Conservation (phyloP, 805 yeast genomes). For the Cyberlindnera mississippiensis region DNA sequence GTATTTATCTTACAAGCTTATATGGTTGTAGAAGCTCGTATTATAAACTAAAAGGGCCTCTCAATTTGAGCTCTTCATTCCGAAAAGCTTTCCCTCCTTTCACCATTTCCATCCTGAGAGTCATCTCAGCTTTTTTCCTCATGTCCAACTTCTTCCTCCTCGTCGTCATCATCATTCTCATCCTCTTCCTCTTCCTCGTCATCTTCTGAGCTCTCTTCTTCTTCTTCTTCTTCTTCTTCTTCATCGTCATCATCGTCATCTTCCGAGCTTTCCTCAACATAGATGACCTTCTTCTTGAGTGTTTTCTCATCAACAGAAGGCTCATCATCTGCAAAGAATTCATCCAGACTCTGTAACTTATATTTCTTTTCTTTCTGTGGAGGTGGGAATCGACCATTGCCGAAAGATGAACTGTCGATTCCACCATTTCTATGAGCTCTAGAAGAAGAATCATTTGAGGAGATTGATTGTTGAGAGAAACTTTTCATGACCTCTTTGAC, state of each 20-base stretch:
- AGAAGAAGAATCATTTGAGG: background rate
- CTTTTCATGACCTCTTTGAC: slow-evolving; percentile 37
- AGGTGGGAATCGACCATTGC: slow-evolving; percentile 4
- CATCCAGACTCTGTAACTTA: slow-evolving; percentile 77
- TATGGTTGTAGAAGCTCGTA: no score
- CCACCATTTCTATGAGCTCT: slow-evolving; percentile 3
- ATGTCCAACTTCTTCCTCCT: slow-evolving; percentile 10
- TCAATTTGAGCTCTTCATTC: no score
- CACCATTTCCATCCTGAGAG: no score
- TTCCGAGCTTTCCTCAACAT: slow-evolving; percentile 21
- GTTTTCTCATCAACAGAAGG: slow-evolving; percentile 8
- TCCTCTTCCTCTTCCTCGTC: slow-evolving; percentile 22
- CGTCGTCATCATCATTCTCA: slow-evolving; percentile 14
- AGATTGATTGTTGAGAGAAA: slow-evolving; percentile 10
- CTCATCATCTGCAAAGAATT: slow-evolving; percentile 61
- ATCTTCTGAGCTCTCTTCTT: slow-evolving; percentile 13
- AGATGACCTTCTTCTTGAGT: slow-evolving; percentile 13
- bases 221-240: slow-evolving; percentile 24
- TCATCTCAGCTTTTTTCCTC: no score
- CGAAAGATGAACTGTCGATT: slow-evolving; percentile 1
- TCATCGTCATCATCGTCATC: slow-evolving; percentile 31
- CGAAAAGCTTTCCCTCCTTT: no score
- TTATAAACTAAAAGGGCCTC: no score
- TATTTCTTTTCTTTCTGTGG: slow-evolving; percentile 36
- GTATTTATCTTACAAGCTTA: no score